These are phyloP conservation scores for Dictyostelium capitatum DNA, from an alignment of 78 protist genomes.

Conservation along the genomic window DNA sequence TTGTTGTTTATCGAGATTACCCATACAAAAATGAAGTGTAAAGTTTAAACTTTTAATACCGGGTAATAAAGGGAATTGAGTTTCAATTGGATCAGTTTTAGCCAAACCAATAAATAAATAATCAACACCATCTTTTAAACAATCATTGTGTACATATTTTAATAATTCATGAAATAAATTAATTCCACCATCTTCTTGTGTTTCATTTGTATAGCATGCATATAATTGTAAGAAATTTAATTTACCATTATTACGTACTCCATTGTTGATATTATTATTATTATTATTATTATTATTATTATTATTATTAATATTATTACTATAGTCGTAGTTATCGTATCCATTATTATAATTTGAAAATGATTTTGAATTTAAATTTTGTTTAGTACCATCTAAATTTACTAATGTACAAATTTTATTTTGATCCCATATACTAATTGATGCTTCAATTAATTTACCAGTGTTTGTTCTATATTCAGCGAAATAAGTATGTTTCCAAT, in stretches of 20 bases:
- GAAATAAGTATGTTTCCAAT: constrained; percentile 56
- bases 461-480: constrained; percentile 1
- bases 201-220: constrained; percentile 60
- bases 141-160: constrained; percentile 58
- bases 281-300: not conserved
- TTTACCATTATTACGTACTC: not conserved
- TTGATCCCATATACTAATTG: constrained; percentile 75
- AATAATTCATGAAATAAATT: constrained; percentile 47
- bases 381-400: constrained; percentile 7
- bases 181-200: not conserved
- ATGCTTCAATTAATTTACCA: constrained; percentile 34
- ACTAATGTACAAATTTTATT: constrained; percentile 55
- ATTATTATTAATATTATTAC: not conserved
- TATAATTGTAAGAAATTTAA: constrained; percentile 48
- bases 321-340: not conserved
- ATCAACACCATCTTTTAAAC: constrained; percentile 36
- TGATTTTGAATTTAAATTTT: not conserved
- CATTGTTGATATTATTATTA: not conserved
- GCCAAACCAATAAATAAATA: constrained; percentile 69
- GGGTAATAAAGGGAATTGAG: constrained; percentile 59
- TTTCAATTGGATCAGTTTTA: constrained; percentile 67
- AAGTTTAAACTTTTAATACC: constrained; percentile 60
- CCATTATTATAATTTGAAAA: not conserved
- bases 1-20: not conserved
- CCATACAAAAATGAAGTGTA: constrained; percentile 29